phyloP scores from a whole-genome alignment of 176 grass and related monocot species.

The Phoenix dactylifera region DNA sequence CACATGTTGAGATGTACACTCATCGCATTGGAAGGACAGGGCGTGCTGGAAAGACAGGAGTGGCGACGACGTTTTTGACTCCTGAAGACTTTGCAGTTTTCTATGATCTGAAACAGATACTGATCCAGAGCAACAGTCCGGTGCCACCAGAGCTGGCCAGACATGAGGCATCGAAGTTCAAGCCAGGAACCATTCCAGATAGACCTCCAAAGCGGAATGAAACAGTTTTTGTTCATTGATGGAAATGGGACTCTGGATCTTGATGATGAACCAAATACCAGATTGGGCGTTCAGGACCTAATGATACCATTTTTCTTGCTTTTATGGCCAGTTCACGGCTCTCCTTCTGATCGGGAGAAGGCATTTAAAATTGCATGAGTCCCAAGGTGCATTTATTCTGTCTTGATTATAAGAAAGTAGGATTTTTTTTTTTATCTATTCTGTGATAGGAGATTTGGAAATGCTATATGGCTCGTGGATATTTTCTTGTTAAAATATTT shows the following conservation, averaged over 20 bases:
- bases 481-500: too few relatives aligned
- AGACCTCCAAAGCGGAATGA: slow-evolving; percentile 86
- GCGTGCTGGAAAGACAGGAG: slow-evolving; percentile 87
- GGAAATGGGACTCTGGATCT: neutral
- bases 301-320: neutral
- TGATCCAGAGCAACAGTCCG: slow-evolving; percentile 85
- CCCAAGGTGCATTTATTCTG: too few relatives aligned
- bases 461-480: too few relatives aligned
- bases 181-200: slow-evolving; percentile 75
- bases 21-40: slow-evolving; percentile 96
- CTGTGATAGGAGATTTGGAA: too few relatives aligned
- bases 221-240: slow-evolving; percentile 54
- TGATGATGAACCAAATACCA: neutral
- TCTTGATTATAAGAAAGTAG: too few relatives aligned
- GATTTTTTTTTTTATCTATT: too few relatives aligned
- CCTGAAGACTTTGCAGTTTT: slow-evolving; percentile 70
- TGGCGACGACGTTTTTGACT: slow-evolving; percentile 82
- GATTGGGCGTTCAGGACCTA: neutral
- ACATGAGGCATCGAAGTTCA: slow-evolving; percentile 91
- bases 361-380: too few relatives aligned
- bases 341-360: too few relatives aligned
- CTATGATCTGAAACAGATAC: slow-evolving; percentile 98
- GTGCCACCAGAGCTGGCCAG: slow-evolving; percentile 94
- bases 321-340: too few relatives aligned
- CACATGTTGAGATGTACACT: slow-evolving; percentile 73